Evolutionary conservation across 805 yeast species (phyloP).

Genomic region (Nakazawaea holstii): DNA sequence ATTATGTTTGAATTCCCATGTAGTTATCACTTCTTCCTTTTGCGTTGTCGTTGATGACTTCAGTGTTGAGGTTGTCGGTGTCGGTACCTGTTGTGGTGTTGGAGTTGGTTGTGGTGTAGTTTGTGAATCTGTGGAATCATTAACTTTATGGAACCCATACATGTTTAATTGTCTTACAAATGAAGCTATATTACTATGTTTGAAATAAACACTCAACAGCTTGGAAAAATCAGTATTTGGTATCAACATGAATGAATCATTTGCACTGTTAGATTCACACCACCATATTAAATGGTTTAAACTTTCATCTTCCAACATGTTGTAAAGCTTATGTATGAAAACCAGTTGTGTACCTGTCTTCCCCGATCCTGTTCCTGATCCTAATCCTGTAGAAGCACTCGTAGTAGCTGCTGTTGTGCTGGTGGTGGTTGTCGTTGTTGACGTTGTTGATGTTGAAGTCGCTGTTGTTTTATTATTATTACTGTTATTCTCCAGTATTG

Average conservation of each 20-base stretch:
- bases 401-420: not conserved
- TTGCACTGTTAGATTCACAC: slow-evolving; percentile 46
- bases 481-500: not conserved
- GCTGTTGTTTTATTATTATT: not conserved
- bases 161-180: slow-evolving; percentile 76
- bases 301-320: slow-evolving; percentile 78
- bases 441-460: not conserved
- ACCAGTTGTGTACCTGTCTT: slow-evolving; percentile 12
- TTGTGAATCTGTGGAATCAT: slow-evolving; percentile 31
- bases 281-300: slow-evolving; percentile 82
- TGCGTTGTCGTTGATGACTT: slow-evolving; percentile 10
- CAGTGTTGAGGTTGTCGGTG: slow-evolving; percentile 8
- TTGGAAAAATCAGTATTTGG: slow-evolving; percentile 87
- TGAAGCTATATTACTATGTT: slow-evolving; percentile 75
- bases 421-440: not conserved
- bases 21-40: slow-evolving; percentile 7
- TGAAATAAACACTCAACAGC: slow-evolving; percentile 62
- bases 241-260: slow-evolving; percentile 62
- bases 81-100: not conserved
- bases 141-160: slow-evolving; percentile 79
- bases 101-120: not conserved
- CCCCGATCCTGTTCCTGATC: not conserved
- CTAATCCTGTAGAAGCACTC: not conserved
- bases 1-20: slow-evolving; percentile 89
- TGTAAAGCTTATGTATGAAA: slow-evolving; percentile 85